Evolutionary conservation across 441 rosid species (phyloP).

Genomic region (Breynia disticha): DNA sequence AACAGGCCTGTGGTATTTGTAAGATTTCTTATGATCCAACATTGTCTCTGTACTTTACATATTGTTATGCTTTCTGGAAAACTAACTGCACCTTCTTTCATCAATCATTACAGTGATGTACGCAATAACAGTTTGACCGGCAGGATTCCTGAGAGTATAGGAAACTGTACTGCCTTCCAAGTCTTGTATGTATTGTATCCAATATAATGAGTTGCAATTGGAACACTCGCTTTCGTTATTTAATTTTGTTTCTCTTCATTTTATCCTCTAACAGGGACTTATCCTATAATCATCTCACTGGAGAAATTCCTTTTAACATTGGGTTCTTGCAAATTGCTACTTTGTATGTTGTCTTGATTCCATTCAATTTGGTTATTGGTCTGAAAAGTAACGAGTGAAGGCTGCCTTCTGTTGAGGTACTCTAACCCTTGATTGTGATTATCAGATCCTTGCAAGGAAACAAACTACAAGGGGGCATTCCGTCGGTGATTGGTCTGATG

Average conservation of each 20-base stretch:
- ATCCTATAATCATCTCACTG: constrained; percentile 81
- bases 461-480: constrained; percentile 66
- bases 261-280: constrained; percentile 49
- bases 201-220: constrained; percentile 4
- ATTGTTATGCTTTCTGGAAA: too few species aligned
- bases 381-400: not conserved
- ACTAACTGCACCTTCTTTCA: not conserved
- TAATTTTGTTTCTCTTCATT: constrained; percentile 3
- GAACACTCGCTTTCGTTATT: constrained; percentile 1
- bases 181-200: constrained; percentile 64
- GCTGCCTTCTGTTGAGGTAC: constrained; percentile 2
- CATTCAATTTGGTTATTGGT: not conserved
- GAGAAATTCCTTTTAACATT: constrained; percentile 88
- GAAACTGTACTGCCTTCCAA: constrained; percentile 96
- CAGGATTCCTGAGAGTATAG: constrained; percentile 67
- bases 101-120: constrained; percentile 49
- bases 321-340: constrained; percentile 98
- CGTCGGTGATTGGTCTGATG: constrained; percentile 90
- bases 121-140: constrained; percentile 91
- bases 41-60: too few species aligned
- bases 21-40: constrained; percentile 29
- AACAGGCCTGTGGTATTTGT: constrained; percentile 93
- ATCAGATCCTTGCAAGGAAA: constrained; percentile 89
- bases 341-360: constrained; percentile 40
- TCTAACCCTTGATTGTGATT: constrained; percentile 8